Percentiles rank a stretch among this genome's conserved stretches.
These are phyloP conservation scores for Smittium mucronatum DNA, from an alignment of 371 early-diverging fungal species.

Conservation along the genomic window DNA sequence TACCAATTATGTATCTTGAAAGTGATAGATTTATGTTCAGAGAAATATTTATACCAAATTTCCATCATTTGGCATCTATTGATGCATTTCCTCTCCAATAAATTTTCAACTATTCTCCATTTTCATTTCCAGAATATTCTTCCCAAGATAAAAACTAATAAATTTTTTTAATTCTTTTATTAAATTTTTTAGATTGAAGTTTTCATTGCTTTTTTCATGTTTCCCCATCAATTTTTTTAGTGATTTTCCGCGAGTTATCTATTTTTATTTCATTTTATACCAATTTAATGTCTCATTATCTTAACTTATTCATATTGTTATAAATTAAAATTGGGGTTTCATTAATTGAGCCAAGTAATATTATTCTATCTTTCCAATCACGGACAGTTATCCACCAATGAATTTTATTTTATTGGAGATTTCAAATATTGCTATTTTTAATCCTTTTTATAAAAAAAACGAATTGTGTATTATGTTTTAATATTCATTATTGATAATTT, in stretches of 20 bases:
- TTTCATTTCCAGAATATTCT: background rate
- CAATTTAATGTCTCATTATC: background rate
- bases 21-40: background rate
- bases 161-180: background rate
- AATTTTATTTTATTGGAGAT: background rate
- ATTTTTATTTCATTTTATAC: background rate
- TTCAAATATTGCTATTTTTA: background rate
- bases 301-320: background rate
- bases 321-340: background rate
- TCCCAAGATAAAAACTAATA: background rate
- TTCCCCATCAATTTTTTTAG: background rate
- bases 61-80: background rate
- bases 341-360: background rate
- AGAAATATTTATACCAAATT: background rate
- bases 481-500: constrained; percentile 3
- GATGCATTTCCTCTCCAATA: background rate
- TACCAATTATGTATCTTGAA: background rate
- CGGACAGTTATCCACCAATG: background rate
- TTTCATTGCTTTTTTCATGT: background rate
- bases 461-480: background rate
- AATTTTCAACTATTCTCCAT: background rate
- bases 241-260: background rate
- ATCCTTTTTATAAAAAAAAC: background rate
- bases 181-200: background rate
- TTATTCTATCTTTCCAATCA: background rate